Evolutionary conservation across 805 yeast genomes (phyloP).

Genomic region (Ogataea henricii): DNA sequence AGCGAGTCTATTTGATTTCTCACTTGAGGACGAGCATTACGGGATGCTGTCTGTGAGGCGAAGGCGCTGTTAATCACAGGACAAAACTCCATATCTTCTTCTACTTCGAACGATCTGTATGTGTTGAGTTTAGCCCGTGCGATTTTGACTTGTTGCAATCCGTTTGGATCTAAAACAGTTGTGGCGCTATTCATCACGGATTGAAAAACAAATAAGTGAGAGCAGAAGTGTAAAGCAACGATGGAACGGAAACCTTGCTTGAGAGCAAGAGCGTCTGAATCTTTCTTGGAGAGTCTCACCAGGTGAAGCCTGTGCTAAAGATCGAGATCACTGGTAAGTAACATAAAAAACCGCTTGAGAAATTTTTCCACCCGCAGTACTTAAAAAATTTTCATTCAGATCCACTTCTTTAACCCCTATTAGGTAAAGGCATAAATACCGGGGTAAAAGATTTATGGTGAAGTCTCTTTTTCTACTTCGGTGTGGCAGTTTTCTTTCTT

Average conservation of each 20-base stretch:
- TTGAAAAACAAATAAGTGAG: neutral
- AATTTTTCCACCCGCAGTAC: slow-evolving; percentile 1
- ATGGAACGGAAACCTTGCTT: neutral
- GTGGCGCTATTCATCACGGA: slow-evolving; percentile 12
- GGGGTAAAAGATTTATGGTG: no score
- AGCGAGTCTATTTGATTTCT: slow-evolving; percentile 17
- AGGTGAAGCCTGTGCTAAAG: neutral
- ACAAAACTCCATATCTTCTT: slow-evolving; percentile 73
- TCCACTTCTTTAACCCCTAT: no score
- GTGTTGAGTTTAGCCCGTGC: slow-evolving; percentile 57
- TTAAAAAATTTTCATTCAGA: slow-evolving; percentile 6
- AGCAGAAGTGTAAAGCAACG: neutral
- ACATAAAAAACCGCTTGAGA: slow-evolving; percentile 1
- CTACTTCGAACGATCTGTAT: slow-evolving; percentile 68
- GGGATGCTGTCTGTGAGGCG: neutral
- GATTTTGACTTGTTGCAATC: slow-evolving; percentile 23
- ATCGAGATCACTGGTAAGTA: neutral
- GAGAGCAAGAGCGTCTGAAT: neutral
- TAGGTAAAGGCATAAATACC: neutral
- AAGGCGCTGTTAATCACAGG: slow-evolving; percentile 37
- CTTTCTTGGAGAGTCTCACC: neutral
- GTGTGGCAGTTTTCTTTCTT: no score
- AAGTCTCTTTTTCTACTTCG: no score
- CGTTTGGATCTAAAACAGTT: slow-evolving; percentile 10
- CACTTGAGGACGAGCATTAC: slow-evolving; percentile 5